phyloP scores from a whole-genome alignment of 2,329 filamentous ascomycete genomes.

The Acephala macrosclerotiorum region DNA sequence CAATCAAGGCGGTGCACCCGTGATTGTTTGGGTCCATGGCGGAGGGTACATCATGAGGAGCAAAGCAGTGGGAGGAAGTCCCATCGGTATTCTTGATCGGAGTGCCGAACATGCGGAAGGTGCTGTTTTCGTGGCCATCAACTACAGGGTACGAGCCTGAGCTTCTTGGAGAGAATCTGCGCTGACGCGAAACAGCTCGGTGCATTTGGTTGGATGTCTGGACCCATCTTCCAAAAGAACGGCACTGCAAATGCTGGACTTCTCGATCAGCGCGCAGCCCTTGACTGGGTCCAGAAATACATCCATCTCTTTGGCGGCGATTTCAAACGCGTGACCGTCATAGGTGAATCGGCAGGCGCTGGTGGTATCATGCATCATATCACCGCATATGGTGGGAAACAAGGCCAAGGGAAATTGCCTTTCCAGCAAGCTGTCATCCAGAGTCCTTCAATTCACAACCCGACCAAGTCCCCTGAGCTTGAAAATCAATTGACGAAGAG shows the following conservation, averaged over 20 bases:
- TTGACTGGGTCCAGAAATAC: conserved; percentile 10
- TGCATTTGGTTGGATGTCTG: conserved; percentile 1
- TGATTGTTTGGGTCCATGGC: neutral
- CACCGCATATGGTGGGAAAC: neutral
- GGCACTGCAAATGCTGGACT: neutral
- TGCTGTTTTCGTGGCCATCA: neutral
- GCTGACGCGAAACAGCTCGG: neutral
- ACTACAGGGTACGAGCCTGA: neutral
- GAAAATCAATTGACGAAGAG: neutral
- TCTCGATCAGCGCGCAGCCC: neutral
- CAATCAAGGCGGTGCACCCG: neutral
- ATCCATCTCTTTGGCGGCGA: neutral
- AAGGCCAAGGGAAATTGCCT: neutral
- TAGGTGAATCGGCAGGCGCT: conserved; percentile 4
- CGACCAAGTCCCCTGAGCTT: neutral
- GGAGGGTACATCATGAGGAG: neutral
- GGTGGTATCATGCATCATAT: conserved; percentile 1
- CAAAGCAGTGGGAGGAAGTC: neutral
- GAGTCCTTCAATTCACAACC: neutral
- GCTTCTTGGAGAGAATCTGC: neutral
- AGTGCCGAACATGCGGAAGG: neutral
- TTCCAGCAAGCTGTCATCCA: conserved; percentile 1
- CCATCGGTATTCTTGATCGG: conserved; percentile 2
- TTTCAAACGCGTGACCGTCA: neutral
- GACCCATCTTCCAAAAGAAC: neutral